These are phyloP conservation scores for Paxillus ammoniavirescens DNA, from an alignment of 768 basidiomycete species.

Conservation along the genomic window DNA sequence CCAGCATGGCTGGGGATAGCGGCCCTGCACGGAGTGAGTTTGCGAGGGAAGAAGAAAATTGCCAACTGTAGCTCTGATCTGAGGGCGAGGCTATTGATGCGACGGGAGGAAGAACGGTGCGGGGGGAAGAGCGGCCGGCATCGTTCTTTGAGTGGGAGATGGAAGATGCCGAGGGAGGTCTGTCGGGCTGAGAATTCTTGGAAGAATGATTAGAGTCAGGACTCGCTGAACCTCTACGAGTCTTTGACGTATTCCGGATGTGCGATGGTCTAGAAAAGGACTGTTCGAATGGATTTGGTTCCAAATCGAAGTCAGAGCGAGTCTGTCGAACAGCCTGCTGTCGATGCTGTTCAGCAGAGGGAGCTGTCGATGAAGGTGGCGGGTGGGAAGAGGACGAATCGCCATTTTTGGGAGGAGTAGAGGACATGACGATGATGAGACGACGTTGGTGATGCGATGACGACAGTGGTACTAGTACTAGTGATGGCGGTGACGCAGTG, in stretches of 20 bases:
- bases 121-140: slow-evolving; percentile 39
- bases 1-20: slow-evolving; percentile 94
- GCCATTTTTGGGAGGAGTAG: slow-evolving; percentile 32
- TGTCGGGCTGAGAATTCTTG: slow-evolving; percentile 34
- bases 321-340: slow-evolving; percentile 39
- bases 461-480: slow-evolving; percentile 16
- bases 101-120: slow-evolving; percentile 80
- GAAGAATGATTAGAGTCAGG: slow-evolving; percentile 35
- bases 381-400: slow-evolving; percentile 37
- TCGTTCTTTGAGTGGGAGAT: slow-evolving; percentile 30
- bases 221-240: slow-evolving; percentile 32
- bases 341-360: slow-evolving; percentile 16
- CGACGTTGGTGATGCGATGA: slow-evolving; percentile 19
- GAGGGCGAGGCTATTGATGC: slow-evolving; percentile 67
- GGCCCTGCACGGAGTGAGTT: slow-evolving; percentile 91
- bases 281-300: slow-evolving; percentile 94
- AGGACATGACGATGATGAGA: slow-evolving; percentile 27
- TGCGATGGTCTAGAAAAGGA: slow-evolving; percentile 74
- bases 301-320: slow-evolving; percentile 69
- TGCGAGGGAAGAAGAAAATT: slow-evolving; percentile 54
- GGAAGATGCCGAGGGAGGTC: slow-evolving; percentile 34
- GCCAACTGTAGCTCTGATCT: slow-evolving; percentile 55
- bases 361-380: slow-evolving; percentile 2
- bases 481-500: slow-evolving; percentile 14
- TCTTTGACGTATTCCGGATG: slow-evolving; percentile 41